Conservation (phyloP, 2,329 filamentous ascomycete species). For the Shiraia bambusicola region DNA sequence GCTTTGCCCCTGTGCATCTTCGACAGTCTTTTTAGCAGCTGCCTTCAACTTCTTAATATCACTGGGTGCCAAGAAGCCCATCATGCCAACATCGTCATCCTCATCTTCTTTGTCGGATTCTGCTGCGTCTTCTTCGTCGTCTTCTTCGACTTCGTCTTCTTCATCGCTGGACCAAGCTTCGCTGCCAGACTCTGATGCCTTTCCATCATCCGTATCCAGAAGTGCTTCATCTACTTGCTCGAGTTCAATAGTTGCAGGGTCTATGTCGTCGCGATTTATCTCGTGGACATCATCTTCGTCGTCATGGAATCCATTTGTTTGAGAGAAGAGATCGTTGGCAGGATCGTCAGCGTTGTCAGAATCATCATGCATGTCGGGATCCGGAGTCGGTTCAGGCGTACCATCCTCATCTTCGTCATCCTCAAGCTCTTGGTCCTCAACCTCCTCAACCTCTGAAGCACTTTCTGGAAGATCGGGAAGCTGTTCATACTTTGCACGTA, state of each 20-base stretch:
- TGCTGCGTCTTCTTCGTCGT: constrained; percentile 21
- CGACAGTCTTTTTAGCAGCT: constrained; percentile 28
- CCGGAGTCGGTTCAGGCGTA: constrained; percentile 34
- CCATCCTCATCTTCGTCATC: constrained; percentile 29
- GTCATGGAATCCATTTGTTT: constrained; percentile 28
- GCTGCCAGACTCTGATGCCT: constrained; percentile 36
- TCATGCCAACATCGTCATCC: constrained; percentile 30
- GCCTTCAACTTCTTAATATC: constrained; percentile 41
- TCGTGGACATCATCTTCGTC: constrained; percentile 16
- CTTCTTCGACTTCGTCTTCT: constrained; percentile 26
- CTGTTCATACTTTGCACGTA: constrained; percentile 68
- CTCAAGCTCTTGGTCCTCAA: constrained; percentile 40
- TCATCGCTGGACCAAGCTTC: constrained; percentile 44
- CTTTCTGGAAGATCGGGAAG: constrained; percentile 54
- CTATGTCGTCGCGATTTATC: constrained; percentile 26
- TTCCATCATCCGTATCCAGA: constrained; percentile 39
- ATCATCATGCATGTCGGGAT: constrained; percentile 28
- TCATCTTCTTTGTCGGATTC: constrained; percentile 15
- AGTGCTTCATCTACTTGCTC: constrained; percentile 46
- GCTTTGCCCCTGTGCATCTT: constrained; percentile 42
- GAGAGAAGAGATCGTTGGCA: constrained; percentile 10
- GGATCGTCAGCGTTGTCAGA: constrained; percentile 18
- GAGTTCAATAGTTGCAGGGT: constrained; percentile 41
- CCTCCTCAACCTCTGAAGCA: constrained; percentile 26
- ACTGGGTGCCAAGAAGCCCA: constrained; percentile 38